These are phyloP conservation scores for Fraxinus americana DNA, from an alignment of 257 asterid genomes.

Conservation along the genomic window DNA sequence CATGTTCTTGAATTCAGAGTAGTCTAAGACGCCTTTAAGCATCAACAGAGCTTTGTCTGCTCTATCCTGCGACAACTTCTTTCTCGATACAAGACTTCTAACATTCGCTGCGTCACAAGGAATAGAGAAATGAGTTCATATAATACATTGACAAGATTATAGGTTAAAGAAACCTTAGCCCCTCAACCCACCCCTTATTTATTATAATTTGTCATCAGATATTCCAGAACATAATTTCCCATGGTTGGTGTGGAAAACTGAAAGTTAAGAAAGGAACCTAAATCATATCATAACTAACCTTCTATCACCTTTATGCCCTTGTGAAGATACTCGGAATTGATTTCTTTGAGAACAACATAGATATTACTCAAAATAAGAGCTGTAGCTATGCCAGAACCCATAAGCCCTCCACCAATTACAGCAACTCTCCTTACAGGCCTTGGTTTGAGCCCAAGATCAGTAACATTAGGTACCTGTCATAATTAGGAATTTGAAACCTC, in stretches of 20 bases:
- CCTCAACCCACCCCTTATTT: not conserved
- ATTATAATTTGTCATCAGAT: slow-evolving; percentile 21
- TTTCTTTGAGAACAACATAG: slow-evolving; percentile 79
- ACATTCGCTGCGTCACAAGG: slow-evolving; percentile 61
- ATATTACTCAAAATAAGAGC: slow-evolving; percentile 69
- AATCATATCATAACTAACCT: slow-evolving; percentile 51
- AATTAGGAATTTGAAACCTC: slow-evolving; percentile 16
- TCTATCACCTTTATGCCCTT: slow-evolving; percentile 81
- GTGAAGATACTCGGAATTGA: slow-evolving; percentile 79
- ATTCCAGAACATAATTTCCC: not conserved
- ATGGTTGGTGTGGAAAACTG: slow-evolving; percentile 18
- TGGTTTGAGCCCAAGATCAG: slow-evolving; percentile 94
- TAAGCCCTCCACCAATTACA: slow-evolving; percentile 94
- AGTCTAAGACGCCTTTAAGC: slow-evolving; percentile 82
- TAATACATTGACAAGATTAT: slow-evolving; percentile 15
- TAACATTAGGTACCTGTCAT: slow-evolving; percentile 77
- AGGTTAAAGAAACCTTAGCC: slow-evolving; percentile 15
- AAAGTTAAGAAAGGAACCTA: slow-evolving; percentile 6
- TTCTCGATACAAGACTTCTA: slow-evolving; percentile 74
- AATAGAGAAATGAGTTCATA: slow-evolving; percentile 18
- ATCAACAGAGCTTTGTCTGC: slow-evolving; percentile 69
- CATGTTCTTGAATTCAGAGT: slow-evolving; percentile 81
- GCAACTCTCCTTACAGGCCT: slow-evolving; percentile 81
- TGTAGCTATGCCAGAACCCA: slow-evolving; percentile 99
- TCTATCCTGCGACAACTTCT: slow-evolving; percentile 67